phyloP scores from a whole-genome alignment of 108 stramenopile genomes.

The Asterionellopsis glacialis region DNA sequence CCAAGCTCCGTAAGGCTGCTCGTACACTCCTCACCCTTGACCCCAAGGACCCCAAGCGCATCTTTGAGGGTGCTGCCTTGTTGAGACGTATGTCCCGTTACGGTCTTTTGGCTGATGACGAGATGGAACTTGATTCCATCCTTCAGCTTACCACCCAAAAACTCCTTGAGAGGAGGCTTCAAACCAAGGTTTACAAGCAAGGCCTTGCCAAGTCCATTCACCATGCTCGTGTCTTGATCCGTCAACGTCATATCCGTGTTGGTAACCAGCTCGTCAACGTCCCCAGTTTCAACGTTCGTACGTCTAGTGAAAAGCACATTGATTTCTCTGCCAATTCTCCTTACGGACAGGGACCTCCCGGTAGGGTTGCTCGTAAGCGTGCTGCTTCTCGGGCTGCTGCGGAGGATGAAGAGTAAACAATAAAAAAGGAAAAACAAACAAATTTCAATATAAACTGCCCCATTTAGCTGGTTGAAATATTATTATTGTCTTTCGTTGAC shows the following conservation, averaged over 20 bases:
- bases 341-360: conserved; percentile 96
- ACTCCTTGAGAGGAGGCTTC: conserved; percentile 96
- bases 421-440: too few relatives aligned
- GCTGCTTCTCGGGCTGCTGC: conserved; percentile 91
- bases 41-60: conserved; percentile 94
- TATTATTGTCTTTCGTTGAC: too few relatives aligned
- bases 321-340: conserved; percentile 96
- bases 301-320: conserved; percentile 97
- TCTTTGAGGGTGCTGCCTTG: conserved; percentile 98
- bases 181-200: conserved; percentile 98
- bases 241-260: conserved; percentile 99
- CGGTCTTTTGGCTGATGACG: conserved; percentile 95
- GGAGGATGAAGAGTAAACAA: conserved; percentile 82
- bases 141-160: conserved; percentile 98
- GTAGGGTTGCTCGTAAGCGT: conserved; percentile 94
- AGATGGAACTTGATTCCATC: conserved; percentile 95
- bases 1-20: conserved; percentile 99
- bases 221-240: conserved; percentile 99
- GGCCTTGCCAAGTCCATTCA: conserved; percentile 98
- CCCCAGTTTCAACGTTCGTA: conserved; percentile 97
- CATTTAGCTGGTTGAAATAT: too few relatives aligned
- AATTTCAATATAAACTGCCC: too few relatives aligned
- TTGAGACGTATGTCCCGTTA: conserved; percentile 96
- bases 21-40: conserved; percentile 96
- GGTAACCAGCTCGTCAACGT: conserved; percentile 97